Conservation (phyloP, 2,329 filamentous ascomycete genomes). For the Calonectria pteridis region DNA sequence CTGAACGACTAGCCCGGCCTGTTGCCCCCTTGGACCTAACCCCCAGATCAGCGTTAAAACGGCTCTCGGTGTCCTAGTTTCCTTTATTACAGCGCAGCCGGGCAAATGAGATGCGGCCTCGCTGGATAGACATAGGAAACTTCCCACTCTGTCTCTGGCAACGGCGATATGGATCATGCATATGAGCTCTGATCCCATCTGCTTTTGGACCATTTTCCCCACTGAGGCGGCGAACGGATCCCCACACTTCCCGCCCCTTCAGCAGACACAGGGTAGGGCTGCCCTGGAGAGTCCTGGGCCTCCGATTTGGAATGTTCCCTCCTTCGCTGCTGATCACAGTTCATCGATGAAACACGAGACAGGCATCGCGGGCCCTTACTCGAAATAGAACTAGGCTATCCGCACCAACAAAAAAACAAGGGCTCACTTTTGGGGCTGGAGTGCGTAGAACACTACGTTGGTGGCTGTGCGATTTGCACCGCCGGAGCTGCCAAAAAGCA, state of each 20-base stretch:
- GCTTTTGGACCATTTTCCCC: neutral
- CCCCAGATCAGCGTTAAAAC: neutral
- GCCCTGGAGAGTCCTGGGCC: neutral
- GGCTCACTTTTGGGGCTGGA: neutral
- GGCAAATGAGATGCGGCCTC: neutral
- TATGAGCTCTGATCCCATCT: neutral
- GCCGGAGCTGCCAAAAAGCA: neutral
- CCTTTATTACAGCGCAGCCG: neutral
- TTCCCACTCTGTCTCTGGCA: neutral
- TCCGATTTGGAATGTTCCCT: neutral
- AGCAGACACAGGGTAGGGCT: neutral
- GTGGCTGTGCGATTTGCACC: constrained; percentile 1
- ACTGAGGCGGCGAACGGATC: neutral
- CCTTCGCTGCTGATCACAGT: neutral
- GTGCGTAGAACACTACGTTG: neutral
- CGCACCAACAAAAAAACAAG: neutral
- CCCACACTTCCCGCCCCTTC: neutral
- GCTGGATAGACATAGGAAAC: no score
- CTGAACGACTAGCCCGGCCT: neutral
- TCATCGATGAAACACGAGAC: constrained; percentile 2
- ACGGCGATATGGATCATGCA: neutral
- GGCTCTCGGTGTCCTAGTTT: neutral
- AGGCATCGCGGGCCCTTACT: neutral
- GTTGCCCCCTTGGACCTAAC: neutral
- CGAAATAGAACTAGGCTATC: neutral